These are phyloP conservation scores for Penicillium paneum DNA, from an alignment of 2,329 filamentous ascomycete genomes.

Conservation along the genomic window DNA sequence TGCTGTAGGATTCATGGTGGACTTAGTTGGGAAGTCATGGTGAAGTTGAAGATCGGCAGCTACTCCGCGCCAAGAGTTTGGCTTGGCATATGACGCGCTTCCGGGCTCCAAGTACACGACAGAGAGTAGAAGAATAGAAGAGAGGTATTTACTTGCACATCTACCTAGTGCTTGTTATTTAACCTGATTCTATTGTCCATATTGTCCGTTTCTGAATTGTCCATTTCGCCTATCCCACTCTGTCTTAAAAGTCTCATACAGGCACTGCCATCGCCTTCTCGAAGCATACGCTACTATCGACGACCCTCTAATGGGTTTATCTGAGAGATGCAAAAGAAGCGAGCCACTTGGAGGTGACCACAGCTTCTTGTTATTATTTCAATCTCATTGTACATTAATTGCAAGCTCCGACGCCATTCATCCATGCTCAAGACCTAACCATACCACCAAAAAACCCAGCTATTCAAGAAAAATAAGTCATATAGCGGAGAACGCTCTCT, in stretches of 20 bases:
- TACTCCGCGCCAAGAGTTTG: slow-evolving; percentile 24
- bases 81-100: slow-evolving; percentile 2
- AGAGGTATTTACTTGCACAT: too few relatives aligned
- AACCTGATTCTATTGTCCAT: not conserved
- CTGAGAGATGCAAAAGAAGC: not conserved
- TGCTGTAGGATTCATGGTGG: slow-evolving; percentile 7
- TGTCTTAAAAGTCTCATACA: not conserved
- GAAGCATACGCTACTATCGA: too few relatives aligned
- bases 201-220: not conserved
- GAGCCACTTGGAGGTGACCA: not conserved
- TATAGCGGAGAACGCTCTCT: slow-evolving; percentile 11
- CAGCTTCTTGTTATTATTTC: not conserved
- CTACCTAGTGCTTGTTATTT: not conserved
- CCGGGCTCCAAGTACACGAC: not conserved
- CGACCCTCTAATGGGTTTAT: too few relatives aligned
- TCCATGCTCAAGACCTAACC: not conserved
- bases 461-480: slow-evolving; percentile 5
- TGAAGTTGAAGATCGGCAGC: slow-evolving; percentile 18
- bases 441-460: not conserved
- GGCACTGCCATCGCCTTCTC: too few relatives aligned
- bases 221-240: not conserved
- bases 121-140: not conserved
- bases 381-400: slow-evolving; percentile 5
- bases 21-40: slow-evolving; percentile 1
- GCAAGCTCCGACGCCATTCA: slow-evolving; percentile 9